Evolutionary conservation across 306 rosid genomes (phyloP).

Genomic region (Argentina anserina): DNA sequence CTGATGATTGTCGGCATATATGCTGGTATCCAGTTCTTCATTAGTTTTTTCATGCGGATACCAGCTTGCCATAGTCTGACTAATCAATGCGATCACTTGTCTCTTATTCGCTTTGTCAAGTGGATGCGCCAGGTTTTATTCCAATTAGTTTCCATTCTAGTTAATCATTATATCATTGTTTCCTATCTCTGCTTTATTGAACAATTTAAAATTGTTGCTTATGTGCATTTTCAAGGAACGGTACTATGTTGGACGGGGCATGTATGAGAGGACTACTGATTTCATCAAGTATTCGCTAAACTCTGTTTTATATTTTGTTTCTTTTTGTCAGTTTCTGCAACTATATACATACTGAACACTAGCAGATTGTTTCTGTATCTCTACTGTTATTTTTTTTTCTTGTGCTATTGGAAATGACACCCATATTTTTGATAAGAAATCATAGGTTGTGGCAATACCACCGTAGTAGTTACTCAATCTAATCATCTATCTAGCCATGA

Average conservation of each 20-base stretch:
- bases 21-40: constrained; percentile 78
- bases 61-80: constrained; percentile 78
- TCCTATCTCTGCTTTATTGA: constrained; percentile 21
- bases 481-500: background rate
- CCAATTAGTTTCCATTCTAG: constrained; percentile 5
- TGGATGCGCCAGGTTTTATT: constrained; percentile 92
- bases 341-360: background rate
- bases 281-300: constrained; percentile 65
- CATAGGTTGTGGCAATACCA: background rate
- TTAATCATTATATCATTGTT: constrained; percentile 10
- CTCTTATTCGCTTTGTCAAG: constrained; percentile 74
- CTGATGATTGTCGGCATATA: constrained; percentile 66
- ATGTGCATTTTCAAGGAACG: constrained; percentile 62
- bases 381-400: background rate
- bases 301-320: background rate
- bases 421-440: background rate
- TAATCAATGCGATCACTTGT: constrained; percentile 83
- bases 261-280: constrained; percentile 87
- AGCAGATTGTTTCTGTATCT: background rate
- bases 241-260: constrained; percentile 89
- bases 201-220: constrained; percentile 7
- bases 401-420: background rate
- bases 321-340: background rate
- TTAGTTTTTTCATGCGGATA: constrained; percentile 82
- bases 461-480: no score